Conservation (phyloP, 176 grass and related monocot species). For the Musa troglodytarum region DNA sequence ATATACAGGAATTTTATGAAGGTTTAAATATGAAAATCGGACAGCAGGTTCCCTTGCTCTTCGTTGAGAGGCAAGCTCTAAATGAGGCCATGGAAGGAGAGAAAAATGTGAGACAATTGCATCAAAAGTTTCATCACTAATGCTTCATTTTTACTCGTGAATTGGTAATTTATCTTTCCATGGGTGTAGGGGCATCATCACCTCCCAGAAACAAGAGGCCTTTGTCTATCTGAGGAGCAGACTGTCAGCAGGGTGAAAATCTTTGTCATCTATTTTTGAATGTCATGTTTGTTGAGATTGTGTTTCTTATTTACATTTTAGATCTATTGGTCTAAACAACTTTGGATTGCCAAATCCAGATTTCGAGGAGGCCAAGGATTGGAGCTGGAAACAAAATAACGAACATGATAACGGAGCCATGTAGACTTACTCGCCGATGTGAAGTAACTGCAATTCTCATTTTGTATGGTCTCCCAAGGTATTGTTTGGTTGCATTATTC, state of each 20-base stretch:
- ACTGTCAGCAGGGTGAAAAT: conserved; percentile 79
- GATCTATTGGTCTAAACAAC: not conserved
- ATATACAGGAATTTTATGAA: conserved; percentile 92
- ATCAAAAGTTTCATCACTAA: not conserved
- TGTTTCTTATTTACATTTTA: not conserved
- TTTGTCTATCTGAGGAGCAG: conserved; percentile 93
- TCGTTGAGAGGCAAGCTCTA: conserved; percentile 93
- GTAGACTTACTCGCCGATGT: conserved; percentile 67
- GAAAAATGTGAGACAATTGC: conserved; percentile 45
- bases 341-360: conserved; percentile 29
- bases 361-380: conserved; percentile 72
- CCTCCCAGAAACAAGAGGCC: conserved; percentile 95
- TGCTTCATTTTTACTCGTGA: not conserved
- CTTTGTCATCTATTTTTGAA: not conserved
- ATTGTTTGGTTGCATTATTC: conserved; percentile 13
- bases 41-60: conserved; percentile 85
- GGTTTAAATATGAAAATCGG: conserved; percentile 93
- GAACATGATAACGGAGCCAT: conserved; percentile 84
- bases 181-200: conserved; percentile 56
- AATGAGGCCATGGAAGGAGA: conserved; percentile 99
- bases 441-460: conserved; percentile 98
- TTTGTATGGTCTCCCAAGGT: conserved; percentile 97
- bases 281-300: not conserved
- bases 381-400: conserved; percentile 69
- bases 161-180: not conserved